Conservation (phyloP, 2,329 filamentous ascomycete genomes). For the Scedosporium apiospermum region DNA sequence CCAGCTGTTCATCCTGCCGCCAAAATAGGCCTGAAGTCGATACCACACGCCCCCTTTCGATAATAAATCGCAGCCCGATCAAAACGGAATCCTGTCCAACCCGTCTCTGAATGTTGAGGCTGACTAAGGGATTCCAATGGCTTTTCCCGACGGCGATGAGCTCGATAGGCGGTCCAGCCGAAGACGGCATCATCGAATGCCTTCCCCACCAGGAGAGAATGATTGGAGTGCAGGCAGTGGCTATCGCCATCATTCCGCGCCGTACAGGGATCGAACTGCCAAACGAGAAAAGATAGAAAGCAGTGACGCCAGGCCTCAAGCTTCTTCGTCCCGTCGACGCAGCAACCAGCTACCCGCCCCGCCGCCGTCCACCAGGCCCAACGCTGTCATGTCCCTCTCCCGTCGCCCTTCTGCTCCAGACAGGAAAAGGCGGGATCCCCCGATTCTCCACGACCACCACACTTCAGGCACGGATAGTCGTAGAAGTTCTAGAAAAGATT, state of each 20-base stretch:
- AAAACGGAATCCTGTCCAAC: neutral
- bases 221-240: constrained; percentile 20
- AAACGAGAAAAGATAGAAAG: constrained; percentile 19
- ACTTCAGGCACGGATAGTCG: constrained; percentile 17
- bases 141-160: constrained; percentile 12
- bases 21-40: constrained; percentile 3
- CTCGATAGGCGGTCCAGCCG: constrained; percentile 10
- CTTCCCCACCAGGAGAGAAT: constrained; percentile 18
- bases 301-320: constrained; percentile 17
- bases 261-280: constrained; percentile 18
- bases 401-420: constrained; percentile 1
- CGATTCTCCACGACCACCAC: constrained; percentile 11
- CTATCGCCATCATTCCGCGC: constrained; percentile 22
- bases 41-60: constrained; percentile 1
- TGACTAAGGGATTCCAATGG: constrained; percentile 10
- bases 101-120: constrained; percentile 5
- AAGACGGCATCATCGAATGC: constrained; percentile 6
- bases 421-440: neutral
- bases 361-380: constrained; percentile 5
- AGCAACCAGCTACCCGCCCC: constrained; percentile 8
- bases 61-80: neutral
- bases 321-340: constrained; percentile 15
- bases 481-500: constrained; percentile 17
- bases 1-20: constrained; percentile 4
- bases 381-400: constrained; percentile 3